Evolutionary conservation across 2,329 filamentous ascomycete genomes (phyloP), one percentile per base, ranked within the genome.

Genomic region (Ophiostoma sp.): DNA sequence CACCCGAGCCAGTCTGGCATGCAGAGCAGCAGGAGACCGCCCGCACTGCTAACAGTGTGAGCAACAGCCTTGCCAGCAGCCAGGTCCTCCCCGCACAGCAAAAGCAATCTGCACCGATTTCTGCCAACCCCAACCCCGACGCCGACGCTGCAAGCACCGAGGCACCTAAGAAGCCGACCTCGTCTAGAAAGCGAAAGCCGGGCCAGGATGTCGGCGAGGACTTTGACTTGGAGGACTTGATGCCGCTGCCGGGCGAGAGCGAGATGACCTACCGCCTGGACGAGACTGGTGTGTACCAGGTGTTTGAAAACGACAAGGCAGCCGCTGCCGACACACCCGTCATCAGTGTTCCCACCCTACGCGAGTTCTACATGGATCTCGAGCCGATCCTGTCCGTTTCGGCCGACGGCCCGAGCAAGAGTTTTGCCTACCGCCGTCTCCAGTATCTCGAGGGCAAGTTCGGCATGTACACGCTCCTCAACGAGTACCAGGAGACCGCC

Each of bases 391-490:
- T 96, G 66, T 88, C 89, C 69, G 87, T 96, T n/a, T 97, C 93
- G 0, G 96, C 93, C 0, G 94, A 99, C 75, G 95, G 95, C 0
- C 95, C 95, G 0, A 94, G 89, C 78, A 99, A 99, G 80, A 97
- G 93, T 75, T 98, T 98, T 78, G 94, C 95, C 1, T 99, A 96
- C 78, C 89, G 94, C 67, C 89, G 96, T 11, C 83, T 99, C 64
- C 94, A 97, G 74, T 99, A 98, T 76, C 82, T 99, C 8, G 95
- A 99, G 80, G 94, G 93, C 70, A 97, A 97, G 76, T 99, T 97
- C 80, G 96, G 97, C 76, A 84, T 99, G 36, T 97, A 99, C 76
- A 87, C 89, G 36, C 85, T 99, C 42, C 81, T 98, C 69, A 98
- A 99, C 76, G 95, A 97, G 77, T 98, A 98, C 73, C 93, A 98